These are phyloP conservation scores for Darksidea phi DNA, from an alignment of 495 filamentous ascomycete genomes.

Conservation along the genomic window DNA sequence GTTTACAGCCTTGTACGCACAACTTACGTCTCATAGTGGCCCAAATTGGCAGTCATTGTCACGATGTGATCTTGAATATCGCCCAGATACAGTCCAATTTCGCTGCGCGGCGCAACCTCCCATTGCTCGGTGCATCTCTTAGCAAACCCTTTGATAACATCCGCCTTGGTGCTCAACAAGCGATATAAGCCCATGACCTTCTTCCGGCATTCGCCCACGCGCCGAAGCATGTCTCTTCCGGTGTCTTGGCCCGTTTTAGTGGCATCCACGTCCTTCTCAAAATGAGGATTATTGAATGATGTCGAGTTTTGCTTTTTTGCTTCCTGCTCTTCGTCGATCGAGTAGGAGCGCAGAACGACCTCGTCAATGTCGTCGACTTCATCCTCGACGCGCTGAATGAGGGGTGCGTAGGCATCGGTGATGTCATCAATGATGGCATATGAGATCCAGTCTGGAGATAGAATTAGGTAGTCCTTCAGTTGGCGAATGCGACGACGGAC, in stretches of 20 bases:
- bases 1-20: not conserved
- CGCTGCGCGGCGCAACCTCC: constrained; percentile 90
- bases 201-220: constrained; percentile 90
- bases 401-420: constrained; percentile 87
- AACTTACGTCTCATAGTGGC: constrained; percentile 86
- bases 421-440: constrained; percentile 98
- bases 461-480: constrained; percentile 87
- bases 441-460: constrained; percentile 95
- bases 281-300: constrained; percentile 18
- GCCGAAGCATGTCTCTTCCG: constrained; percentile 80
- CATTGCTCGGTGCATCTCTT: constrained; percentile 98
- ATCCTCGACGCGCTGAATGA: constrained; percentile 73
- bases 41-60: constrained; percentile 93
- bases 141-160: constrained; percentile 98
- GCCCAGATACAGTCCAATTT: constrained; percentile 93
- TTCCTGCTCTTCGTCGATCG: constrained; percentile 41
- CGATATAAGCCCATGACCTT: constrained; percentile 94
- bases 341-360: constrained; percentile 64
- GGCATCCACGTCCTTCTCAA: constrained; percentile 48
- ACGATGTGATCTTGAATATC: constrained; percentile 99
- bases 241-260: constrained; percentile 48
- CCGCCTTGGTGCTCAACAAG: constrained; percentile 92
- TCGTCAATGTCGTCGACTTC: constrained; percentile 50
- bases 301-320: constrained; percentile 21
- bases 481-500: constrained; percentile 91